These are phyloP conservation scores for Prinsepia uniflora DNA, from an alignment of 306 rosid genomes.

Conservation along the genomic window DNA sequence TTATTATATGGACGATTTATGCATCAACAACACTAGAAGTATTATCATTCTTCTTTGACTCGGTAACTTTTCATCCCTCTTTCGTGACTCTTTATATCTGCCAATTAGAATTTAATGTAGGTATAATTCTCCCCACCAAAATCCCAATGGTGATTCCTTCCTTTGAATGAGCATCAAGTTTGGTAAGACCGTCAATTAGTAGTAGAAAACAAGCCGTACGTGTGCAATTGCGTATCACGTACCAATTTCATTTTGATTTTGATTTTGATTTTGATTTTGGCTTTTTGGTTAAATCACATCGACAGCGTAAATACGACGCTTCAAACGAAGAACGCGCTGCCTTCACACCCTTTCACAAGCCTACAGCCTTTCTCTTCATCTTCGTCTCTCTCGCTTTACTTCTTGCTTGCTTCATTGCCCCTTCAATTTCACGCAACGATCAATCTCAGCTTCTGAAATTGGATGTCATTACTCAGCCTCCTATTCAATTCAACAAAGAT, in stretches of 20 bases:
- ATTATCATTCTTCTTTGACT: too few species aligned
- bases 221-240: not conserved
- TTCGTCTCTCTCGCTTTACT: not conserved
- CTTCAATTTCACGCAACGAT: not conserved
- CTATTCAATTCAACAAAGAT: not conserved
- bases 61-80: too few species aligned
- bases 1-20: too few species aligned
- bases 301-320: slow-evolving; percentile 21
- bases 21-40: too few species aligned
- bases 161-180: too few species aligned
- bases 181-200: too few species aligned
- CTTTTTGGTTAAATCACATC: too few species aligned
- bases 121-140: too few species aligned
- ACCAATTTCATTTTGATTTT: not conserved
- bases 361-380: not conserved
- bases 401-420: slow-evolving; percentile 6
- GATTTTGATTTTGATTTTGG: too few species aligned
- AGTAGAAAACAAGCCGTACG: not conserved
- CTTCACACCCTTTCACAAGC: not conserved
- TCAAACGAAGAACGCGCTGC: slow-evolving; percentile 24
- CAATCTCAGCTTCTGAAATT: not conserved
- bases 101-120: too few species aligned
- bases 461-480: not conserved
- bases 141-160: too few species aligned
- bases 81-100: too few species aligned